Conservation (phyloP, 177 flowering plant species). For the Telopea speciosissima region DNA sequence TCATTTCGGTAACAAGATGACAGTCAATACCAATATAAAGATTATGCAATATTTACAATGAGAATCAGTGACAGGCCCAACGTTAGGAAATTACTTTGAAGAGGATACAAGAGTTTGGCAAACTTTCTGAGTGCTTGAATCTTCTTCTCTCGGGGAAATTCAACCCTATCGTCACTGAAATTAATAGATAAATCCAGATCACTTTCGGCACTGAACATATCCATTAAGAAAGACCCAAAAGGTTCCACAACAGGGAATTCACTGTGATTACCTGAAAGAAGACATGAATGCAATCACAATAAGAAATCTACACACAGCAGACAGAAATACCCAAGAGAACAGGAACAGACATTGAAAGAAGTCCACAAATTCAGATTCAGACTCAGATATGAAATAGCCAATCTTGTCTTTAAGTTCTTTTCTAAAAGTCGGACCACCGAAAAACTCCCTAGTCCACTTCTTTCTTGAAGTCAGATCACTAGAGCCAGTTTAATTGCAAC, state of each 20-base stretch:
- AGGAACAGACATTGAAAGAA: no score
- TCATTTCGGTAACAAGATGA: no score
- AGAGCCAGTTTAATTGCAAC: no score
- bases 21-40: no score
- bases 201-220: constrained; percentile 50
- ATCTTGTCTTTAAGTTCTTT: no score
- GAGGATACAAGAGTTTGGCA: constrained; percentile 31
- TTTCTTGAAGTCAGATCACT: no score
- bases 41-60: no score
- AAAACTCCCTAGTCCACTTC: no score
- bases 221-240: constrained; percentile 71
- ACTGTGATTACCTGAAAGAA: constrained; percentile 37
- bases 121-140: constrained; percentile 47
- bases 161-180: constrained; percentile 26
- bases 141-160: constrained; percentile 38
- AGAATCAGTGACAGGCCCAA: background rate
- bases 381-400: no score
- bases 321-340: no score
- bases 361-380: no score
- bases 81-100: constrained; percentile 41
- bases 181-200: constrained; percentile 71
- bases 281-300: constrained; percentile 2
- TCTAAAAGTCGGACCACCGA: no score
- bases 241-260: constrained; percentile 49
- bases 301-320: background rate